Evolutionary conservation across 225 moss, liverwort and hornwort genomes (phyloP).

Genomic region (Sphagnum tenellum): DNA sequence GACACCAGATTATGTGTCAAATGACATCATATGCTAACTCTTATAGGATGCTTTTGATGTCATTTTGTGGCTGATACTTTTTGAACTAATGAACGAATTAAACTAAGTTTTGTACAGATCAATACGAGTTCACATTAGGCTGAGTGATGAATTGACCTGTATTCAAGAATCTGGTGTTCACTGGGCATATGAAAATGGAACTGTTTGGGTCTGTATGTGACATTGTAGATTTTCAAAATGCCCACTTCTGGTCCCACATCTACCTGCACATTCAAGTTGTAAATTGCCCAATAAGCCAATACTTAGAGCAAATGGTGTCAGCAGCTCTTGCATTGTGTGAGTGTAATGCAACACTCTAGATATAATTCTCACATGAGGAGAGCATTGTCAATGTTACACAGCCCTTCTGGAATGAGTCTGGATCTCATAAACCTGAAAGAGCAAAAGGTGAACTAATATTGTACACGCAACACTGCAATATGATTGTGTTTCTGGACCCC

Average conservation of each 20-base stretch:
- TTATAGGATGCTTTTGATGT: neutral
- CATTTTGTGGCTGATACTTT: neutral
- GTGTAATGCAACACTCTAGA: no score
- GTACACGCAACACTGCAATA: no score
- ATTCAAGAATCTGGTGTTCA: conserved; percentile 42
- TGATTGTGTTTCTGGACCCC: no score
- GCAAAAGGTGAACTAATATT: no score
- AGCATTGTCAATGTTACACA: no score
- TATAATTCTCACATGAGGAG: no score
- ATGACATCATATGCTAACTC: neutral
- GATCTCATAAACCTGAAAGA: no score
- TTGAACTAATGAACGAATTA: neutral
- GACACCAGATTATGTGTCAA: no score
- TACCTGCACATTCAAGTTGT: conserved; percentile 11
- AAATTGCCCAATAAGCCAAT: no score
- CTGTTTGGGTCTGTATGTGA: conserved; percentile 29
- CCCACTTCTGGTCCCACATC: conserved; percentile 19
- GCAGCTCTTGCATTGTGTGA: no score
- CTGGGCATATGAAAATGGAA: conserved; percentile 66
- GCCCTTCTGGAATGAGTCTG: no score
- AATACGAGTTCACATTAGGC: neutral
- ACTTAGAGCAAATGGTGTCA: no score
- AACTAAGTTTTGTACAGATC: neutral
- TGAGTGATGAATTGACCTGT: conserved; percentile 16
- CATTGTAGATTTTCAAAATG: conserved; percentile 19